These are phyloP conservation scores for Psilocybe cubensis DNA, from an alignment of 768 basidiomycete species.

Conservation along the genomic window DNA sequence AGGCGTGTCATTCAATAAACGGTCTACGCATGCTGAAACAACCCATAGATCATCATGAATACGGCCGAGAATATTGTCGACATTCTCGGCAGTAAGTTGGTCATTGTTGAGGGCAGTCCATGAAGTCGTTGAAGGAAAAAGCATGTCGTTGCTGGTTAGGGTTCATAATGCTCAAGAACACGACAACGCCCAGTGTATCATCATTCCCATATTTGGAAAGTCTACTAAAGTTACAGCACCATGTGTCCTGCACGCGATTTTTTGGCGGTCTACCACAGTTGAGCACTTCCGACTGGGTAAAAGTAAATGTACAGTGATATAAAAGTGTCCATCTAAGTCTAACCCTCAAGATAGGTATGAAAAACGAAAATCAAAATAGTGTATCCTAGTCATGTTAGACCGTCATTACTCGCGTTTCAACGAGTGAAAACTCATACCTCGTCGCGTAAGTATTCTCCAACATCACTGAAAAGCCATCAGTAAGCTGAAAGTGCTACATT, in stretches of 20 bases:
- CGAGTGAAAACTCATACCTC: constrained; percentile 59
- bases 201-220: constrained; percentile 19
- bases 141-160: constrained; percentile 12
- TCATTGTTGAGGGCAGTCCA: constrained; percentile 64
- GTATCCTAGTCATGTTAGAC: constrained; percentile 64
- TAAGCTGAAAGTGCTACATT: constrained; percentile 8
- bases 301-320: constrained; percentile 14
- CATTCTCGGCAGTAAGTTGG: constrained; percentile 54
- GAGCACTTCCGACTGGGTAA: constrained; percentile 48
- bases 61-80: constrained; percentile 50
- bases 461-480: constrained; percentile 62
- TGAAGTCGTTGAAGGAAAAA: constrained; percentile 40
- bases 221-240: constrained; percentile 19
- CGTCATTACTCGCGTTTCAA: background rate
- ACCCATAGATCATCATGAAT: constrained; percentile 78
- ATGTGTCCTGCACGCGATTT: constrained; percentile 13
- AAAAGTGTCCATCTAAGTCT: constrained; percentile 6
- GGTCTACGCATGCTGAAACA: constrained; percentile 72
- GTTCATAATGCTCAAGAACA: background rate
- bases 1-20: constrained; percentile 58
- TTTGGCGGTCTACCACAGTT: constrained; percentile 27
- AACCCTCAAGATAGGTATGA: constrained; percentile 9
- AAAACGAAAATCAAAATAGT: constrained; percentile 55
- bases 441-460: constrained; percentile 97
- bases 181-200: constrained; percentile 12